These are phyloP conservation scores for Coniochaeta sp. DNA, from an alignment of 2,329 filamentous ascomycete species.

Conservation along the genomic window DNA sequence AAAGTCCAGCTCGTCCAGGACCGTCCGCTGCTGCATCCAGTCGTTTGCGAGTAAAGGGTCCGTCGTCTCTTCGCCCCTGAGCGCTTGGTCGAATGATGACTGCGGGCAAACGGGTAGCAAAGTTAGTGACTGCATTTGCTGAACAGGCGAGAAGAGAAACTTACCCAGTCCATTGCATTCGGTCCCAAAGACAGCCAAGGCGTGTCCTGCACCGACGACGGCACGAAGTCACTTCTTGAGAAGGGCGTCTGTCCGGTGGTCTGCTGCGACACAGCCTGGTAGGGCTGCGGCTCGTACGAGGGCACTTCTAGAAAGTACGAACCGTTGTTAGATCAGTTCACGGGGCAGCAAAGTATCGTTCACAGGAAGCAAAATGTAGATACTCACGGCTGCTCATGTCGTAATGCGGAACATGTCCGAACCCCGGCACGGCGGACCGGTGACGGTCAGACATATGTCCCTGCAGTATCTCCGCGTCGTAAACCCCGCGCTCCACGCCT, in stretches of 20 bases:
- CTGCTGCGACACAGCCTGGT: neutral
- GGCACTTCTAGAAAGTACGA: neutral
- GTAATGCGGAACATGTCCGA: neutral
- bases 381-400: neutral
- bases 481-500: neutral
- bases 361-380: too few species aligned
- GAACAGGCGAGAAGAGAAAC: neutral
- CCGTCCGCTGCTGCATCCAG: conserved; percentile 13
- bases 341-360: neutral
- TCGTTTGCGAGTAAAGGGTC: conserved; percentile 8
- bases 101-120: neutral
- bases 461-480: neutral
- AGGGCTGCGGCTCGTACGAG: neutral
- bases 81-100: conserved; percentile 8
- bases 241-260: neutral
- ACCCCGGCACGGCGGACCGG: neutral
- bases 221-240: conserved; percentile 6
- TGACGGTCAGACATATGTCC: neutral
- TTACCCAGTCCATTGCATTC: conserved; percentile 12
- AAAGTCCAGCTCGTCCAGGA: conserved; percentile 11
- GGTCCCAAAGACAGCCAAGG: conserved; percentile 9
- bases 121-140: neutral
- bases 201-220: neutral
- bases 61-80: conserved; percentile 5
- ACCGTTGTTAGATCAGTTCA: neutral